phyloP scores from a whole-genome alignment of 768 basidiomycete genomes.

The Boletus huronensis region DNA sequence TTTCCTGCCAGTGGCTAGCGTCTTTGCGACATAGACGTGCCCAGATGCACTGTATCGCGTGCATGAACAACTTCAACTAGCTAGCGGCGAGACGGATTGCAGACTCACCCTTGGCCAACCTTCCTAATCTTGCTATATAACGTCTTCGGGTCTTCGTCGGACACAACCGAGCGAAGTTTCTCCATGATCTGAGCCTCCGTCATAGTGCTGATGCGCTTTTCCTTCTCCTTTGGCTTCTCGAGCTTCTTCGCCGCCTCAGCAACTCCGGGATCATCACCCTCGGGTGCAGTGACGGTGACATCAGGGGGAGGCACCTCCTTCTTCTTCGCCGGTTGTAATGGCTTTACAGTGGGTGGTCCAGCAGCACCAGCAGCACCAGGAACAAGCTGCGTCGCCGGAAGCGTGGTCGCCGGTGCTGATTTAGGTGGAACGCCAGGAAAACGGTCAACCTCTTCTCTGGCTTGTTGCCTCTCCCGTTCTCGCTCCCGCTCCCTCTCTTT shows the following conservation, averaged over 20 bases:
- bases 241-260: conserved; percentile 72
- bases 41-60: conserved; percentile 75
- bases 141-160: conserved; percentile 79
- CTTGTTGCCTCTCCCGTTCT: conserved; percentile 26
- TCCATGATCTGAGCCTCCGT: conserved; percentile 98
- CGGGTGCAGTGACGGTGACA: conserved; percentile 52
- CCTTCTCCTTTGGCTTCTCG: conserved; percentile 57
- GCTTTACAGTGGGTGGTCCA: conserved; percentile 65
- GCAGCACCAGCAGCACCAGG: conserved; percentile 44
- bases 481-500: conserved; percentile 36
- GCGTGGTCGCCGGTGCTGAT: conserved; percentile 40
- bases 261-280: conserved; percentile 44
- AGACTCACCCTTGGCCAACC: conserved; percentile 92
- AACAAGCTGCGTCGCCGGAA: conserved; percentile 44
- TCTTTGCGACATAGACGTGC: conserved; percentile 97
- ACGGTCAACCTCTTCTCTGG: conserved; percentile 34
- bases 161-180: conserved; percentile 87
- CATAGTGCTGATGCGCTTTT: conserved; percentile 91
- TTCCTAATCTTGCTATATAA: conserved; percentile 98
- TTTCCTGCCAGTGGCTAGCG: conserved; percentile 75
- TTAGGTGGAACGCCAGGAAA: conserved; percentile 45
- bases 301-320: conserved; percentile 32
- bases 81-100: conserved; percentile 7
- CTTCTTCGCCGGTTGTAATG: conserved; percentile 74
- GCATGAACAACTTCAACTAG: neutral